Conservation (phyloP, 192 early-diverging fungal genomes). For the Backusella luteola region DNA sequence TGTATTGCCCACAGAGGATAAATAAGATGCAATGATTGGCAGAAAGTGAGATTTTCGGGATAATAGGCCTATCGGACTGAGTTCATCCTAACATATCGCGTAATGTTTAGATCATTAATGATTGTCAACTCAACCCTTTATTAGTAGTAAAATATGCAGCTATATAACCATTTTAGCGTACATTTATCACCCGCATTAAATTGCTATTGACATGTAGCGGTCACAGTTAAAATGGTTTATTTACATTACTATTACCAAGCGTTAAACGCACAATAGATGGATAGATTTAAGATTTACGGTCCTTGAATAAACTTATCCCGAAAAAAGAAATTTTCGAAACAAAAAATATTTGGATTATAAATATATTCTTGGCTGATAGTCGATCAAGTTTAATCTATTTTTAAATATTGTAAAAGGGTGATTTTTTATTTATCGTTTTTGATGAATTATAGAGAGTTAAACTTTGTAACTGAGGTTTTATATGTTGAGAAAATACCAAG, state of each 20-base stretch:
- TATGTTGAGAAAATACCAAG: not conserved
- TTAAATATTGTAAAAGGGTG: not conserved
- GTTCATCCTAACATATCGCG: not conserved
- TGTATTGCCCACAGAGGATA: not conserved
- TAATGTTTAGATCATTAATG: conserved; percentile 1
- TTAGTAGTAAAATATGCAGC: not conserved
- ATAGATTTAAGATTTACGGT: not conserved
- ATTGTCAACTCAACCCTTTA: not conserved
- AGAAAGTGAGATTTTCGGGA: not conserved
- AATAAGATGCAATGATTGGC: not conserved
- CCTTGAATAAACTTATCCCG: not conserved
- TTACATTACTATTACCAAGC: not conserved
- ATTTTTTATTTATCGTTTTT: not conserved
- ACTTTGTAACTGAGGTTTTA: not conserved
- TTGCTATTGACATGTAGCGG: not conserved
- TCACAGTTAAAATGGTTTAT: not conserved
- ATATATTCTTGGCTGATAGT: not conserved
- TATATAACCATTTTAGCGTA: conserved; percentile 2
- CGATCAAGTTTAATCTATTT: not conserved
- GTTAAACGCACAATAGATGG: not conserved
- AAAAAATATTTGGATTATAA: not conserved
- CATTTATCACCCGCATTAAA: not conserved
- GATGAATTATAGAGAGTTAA: not conserved
- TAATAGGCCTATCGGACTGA: not conserved
- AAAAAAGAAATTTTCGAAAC: not conserved